Evolutionary conservation across 2,329 filamentous ascomycete genomes (phyloP).

Genomic region (Annulohypoxylon truncatum): DNA sequence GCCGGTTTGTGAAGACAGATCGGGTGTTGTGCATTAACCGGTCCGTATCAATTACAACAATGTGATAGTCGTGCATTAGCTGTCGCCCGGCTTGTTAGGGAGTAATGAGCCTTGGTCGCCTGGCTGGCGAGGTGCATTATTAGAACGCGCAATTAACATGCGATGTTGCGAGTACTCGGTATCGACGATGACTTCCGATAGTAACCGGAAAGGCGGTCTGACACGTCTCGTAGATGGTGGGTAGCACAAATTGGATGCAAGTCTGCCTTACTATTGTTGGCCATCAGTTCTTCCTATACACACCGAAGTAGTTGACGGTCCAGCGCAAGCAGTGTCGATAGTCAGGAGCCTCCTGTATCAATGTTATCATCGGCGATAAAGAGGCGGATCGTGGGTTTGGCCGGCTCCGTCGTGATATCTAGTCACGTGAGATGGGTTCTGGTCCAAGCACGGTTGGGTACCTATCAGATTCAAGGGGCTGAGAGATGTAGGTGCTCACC

Average conservation of each 20-base stretch:
- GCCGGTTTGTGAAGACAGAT: not conserved
- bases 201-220: not conserved
- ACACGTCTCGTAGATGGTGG: not conserved
- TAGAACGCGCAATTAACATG: no score
- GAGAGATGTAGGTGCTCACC: not conserved
- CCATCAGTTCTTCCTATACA: not conserved
- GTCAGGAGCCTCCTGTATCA: not conserved
- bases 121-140: not conserved
- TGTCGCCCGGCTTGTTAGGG: not conserved
- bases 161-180: not conserved
- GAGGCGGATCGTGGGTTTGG: not conserved
- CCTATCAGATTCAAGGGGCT: not conserved
- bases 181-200: not conserved
- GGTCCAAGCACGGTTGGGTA: not conserved
- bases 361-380: not conserved
- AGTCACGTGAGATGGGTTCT: not conserved
- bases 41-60: not conserved
- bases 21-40: not conserved
- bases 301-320: not conserved
- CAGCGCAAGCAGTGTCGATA: not conserved
- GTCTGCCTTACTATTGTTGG: not conserved
- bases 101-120: not conserved
- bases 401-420: not conserved
- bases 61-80: not conserved
- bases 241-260: not conserved